Base-by-base conservation (phyloP, 2,329 filamentous ascomycete species). In the Clonostachys solani region DNA sequence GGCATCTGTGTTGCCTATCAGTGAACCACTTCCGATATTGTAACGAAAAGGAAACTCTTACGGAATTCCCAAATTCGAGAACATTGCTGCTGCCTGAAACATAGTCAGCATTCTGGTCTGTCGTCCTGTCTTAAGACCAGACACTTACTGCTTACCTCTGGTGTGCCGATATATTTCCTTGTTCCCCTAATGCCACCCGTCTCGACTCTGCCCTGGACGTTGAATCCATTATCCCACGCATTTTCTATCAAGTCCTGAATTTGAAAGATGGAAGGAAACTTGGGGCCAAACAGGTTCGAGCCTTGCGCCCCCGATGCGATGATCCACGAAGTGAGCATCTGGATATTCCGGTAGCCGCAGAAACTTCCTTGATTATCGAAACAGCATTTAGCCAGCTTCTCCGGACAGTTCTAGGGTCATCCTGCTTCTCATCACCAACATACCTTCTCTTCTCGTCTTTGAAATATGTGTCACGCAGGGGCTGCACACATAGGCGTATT, bases 271-370 rank as follows among this genome's bases (percentile, higher is more conserved):
- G 82, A 83, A 0, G 94, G 92, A 6, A 92, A 70, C 2, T 68
- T 72, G 5, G 72, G 69, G 2, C 72, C 64, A 49, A 95, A 88
- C 43, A 72, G 66, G 38, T 84, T 72, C 50, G 77, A 65, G 0
- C 87, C 88, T 12, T 72, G 66, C 12, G 72, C 73, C 37, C 71
- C 63, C 2, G 80, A 69, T 9, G 77, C 78, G 49, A 84, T 80
- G 17, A 96, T 81, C 61, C 89, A 92, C 0, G 91, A 92, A 13
- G 86, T 72, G 55, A 96, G 67, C 84, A 95, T 95, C 63, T 97
- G 94, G 33, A 96, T 95, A 60, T 95, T 97, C 38, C 92, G 81
- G 62, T 96, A 97, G 5, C 92, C 92, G 61, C 92, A 97, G 62
- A 97, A 97, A 6, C 90, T 88, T 18, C 91, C 91, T 81, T 18